Evolutionary conservation across 306 rosid species (phyloP), one percentile per base, ranked within the genome.

Genomic region (Vigna radiata): DNA sequence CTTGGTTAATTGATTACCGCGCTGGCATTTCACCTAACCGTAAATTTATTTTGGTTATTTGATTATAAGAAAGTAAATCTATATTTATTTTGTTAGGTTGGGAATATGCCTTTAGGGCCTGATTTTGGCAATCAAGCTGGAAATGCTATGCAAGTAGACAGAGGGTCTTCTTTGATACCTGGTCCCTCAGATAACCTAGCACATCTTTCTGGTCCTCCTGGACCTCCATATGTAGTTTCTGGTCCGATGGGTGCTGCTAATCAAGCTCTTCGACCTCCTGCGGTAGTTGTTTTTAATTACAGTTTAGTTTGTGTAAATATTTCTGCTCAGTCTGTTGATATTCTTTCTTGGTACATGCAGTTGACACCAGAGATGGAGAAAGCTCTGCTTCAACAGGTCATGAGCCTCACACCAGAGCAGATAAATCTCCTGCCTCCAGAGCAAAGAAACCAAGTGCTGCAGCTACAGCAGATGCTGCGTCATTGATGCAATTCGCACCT

Each of bases 371-470:
- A 95, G 59, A 91, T 89, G 98, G 99, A 95, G 89, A 90, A 89
- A 88, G 92, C 90, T 1, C 81, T 92, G 78, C 99, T 92, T 75
- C 99, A 96, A 83, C 99, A 92, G 78, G 99, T 96, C 78, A 96
- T 92, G 99, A 92, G 93, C 86, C 97, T 96, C 70, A 91, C 98
- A 47, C 96, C 89, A 0, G 98, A 89, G 59, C 96, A 91, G 84
- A 88, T 93, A 55, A 87, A 93, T 84, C 90, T 92, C 31, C 79
- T 91, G 16, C 98, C 99, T 62, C 97, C 98, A 12, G 99, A 96
- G 71, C 98, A 92, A 79, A 87, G 97, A 80, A 92, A 87, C 76
- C 99, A 92, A 88, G 99, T 96, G 84, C 89, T 92, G 68, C 97
- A 92, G 82, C 89, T 96, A 76, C 99, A 92, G 84, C 92, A 88